Percentiles rank a stretch among this genome's conserved stretches.
These are phyloP conservation scores for Phytophthora kernoviae DNA, from an alignment of 352 stramenopile genomes.

Conservation along the genomic window DNA sequence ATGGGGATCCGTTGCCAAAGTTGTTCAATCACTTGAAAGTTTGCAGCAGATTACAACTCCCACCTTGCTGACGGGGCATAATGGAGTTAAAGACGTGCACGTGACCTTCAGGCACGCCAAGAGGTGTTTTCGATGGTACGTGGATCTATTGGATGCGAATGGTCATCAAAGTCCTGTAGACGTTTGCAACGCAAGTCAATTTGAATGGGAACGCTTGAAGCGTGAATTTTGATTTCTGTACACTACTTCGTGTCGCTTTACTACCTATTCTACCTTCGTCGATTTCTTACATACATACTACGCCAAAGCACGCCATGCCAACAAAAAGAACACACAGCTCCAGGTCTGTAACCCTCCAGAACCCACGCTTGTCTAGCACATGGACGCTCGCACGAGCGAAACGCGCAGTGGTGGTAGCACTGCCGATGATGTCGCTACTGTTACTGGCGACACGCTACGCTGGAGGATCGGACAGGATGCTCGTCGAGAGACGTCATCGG, in stretches of 20 bases:
- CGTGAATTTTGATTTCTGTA: slow-evolving; percentile 14
- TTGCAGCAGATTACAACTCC: background rate
- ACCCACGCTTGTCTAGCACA: slow-evolving; percentile 29
- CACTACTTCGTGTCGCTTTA: slow-evolving; percentile 31
- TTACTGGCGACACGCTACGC: slow-evolving; percentile 32
- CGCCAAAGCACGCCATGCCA: slow-evolving; percentile 25
- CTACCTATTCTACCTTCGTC: background rate
- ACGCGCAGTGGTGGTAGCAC: slow-evolving; percentile 48
- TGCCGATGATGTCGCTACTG: slow-evolving; percentile 32
- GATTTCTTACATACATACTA: slow-evolving; percentile 22
- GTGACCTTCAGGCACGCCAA: background rate
- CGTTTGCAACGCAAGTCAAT: slow-evolving; percentile 6
- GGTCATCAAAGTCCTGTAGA: background rate
- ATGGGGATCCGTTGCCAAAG: background rate
- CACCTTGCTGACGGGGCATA: background rate
- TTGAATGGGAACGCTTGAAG: background rate
- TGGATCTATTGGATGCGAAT: background rate
- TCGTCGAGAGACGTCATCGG: slow-evolving; percentile 28
- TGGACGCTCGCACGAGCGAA: slow-evolving; percentile 46
- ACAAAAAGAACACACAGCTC: slow-evolving; percentile 20
- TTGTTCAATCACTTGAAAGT: background rate
- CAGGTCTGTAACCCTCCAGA: background rate
- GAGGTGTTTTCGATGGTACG: background rate
- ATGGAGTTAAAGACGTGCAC: background rate
- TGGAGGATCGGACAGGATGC: slow-evolving; percentile 23